Base-by-base conservation (phyloP, 345 rosid species). In the Brassica nigra region DNA sequence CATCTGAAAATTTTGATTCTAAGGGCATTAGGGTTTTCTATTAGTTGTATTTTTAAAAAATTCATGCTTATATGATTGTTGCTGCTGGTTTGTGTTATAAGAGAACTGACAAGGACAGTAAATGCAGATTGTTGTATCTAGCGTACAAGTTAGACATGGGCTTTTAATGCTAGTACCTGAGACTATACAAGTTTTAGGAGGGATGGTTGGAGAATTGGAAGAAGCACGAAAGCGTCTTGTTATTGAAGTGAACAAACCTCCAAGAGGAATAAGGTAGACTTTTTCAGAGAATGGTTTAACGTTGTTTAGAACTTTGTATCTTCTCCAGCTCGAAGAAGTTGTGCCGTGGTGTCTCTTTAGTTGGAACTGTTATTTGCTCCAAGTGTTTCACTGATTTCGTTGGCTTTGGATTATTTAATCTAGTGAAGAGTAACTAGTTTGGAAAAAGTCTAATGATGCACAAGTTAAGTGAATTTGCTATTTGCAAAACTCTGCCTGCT, bases 81-180 rank as follows among this genome's bases (percentile, higher is more conserved):
- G 54, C 54, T 12, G 54, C 54, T 47, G 54, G 54, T 47, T 14
- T 66, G 58, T 55, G 8, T 36, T 74, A 29, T 15, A 68, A 62
- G 18, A 16, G 23, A 14, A 49, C 66, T 80, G 70, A 69, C 37
- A 4, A 39, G 18, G 23, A 62, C 6, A 28, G 16, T 68, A 54
- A 37, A 54, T 85, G 82, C 82, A 95, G 99, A 85, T 93, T 78
- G 94, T 84, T 76, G 83, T 95, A 36, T 87, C 90, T 78, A 91
- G 84, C 79, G 88, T 93, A 39, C 93, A 93, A 78, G 77, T 91
- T 76, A 89, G 92, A 16, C 98, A 20, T 77, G 97, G 97, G 64
- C 86, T 91, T 76, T 85, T 95, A 54, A 84, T 93, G 91, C 81
- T 95, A 81, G 98, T 90, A 63, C 98, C 98, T 76, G 99, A 95